phyloP scores from a whole-genome alignment of 768 basidiomycete genomes.

The Cystofilobasidium capitatum region DNA sequence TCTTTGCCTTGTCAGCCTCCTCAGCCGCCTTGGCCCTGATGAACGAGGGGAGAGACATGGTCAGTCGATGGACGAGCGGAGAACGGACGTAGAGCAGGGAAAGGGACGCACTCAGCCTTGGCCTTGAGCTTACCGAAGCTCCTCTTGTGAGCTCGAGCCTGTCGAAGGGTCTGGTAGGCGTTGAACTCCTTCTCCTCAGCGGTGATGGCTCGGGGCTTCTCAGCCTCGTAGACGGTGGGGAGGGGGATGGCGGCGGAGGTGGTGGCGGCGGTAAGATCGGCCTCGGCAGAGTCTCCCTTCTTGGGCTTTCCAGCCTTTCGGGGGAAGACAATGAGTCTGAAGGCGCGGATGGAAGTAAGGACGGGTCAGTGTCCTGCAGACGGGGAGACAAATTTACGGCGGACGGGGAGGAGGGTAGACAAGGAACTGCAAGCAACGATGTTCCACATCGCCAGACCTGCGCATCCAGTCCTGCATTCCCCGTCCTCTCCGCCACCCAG shows the following conservation, averaged over 20 bases:
- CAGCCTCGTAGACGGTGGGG: conserved; percentile 57
- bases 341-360: background rate
- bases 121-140: conserved; percentile 80
- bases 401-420: background rate
- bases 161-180: conserved; percentile 81
- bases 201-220: conserved; percentile 87
- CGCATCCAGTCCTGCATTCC: background rate
- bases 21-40: conserved; percentile 27
- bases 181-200: conserved; percentile 77
- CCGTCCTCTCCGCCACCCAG: too few species aligned
- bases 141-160: conserved; percentile 67
- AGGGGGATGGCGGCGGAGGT: conserved; percentile 55
- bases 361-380: background rate
- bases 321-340: conserved; percentile 84
- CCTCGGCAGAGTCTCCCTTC: conserved; percentile 82
- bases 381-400: background rate
- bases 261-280: conserved; percentile 65
- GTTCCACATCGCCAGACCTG: background rate
- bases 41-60: background rate
- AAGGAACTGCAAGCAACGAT: too few species aligned
- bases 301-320: conserved; percentile 90
- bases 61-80: background rate
- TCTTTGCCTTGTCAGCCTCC: conserved; percentile 27
- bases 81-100: background rate
- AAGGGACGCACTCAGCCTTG: conserved; percentile 44